Evolutionary conservation across 2,329 filamentous ascomycete species (phyloP), one percentile per base, ranked within the genome.

Genomic region (Clonostachys chloroleuca): DNA sequence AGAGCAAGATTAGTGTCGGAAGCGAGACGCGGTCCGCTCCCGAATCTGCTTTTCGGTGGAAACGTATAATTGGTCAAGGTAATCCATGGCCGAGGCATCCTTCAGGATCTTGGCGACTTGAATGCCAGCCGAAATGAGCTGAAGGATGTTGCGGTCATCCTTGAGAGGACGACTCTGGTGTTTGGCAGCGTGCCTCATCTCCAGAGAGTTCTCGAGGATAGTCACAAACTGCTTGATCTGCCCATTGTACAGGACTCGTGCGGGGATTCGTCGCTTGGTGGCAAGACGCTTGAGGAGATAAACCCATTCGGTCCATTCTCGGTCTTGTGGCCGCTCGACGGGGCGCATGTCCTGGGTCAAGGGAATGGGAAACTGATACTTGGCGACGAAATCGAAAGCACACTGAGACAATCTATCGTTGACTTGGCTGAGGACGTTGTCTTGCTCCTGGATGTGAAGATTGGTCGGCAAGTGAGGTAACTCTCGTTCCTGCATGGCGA

Each of bases 181-280:
- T 51, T 90, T 91, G 43, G 88, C 86, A 49, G 87, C 87, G 65
- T 92, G 88, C 52, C 89, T 79, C 87, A 92, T 92, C 71, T 92
- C 89, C 59, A 95, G 73, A 43, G 87, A 92, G 67, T 94, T 95
- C 62, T 95, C 89, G 57, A 95, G 70, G 33, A 94, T 87, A 40
- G 89, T 94, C 54, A 94, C 87, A 66, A 95, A 84, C 66, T 94
- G 89, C 70, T 92, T 94, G 69, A 95, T 95, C 69, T 95, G 89
- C 50, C 88, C 87, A 63, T 94, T 89, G 73, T 92, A 94, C 40
- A 95, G 73, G 17, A 94, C 87, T 47, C 89, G 78, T 42, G 89
- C 87, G 6, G 89, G 89, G 56, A 95, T 92, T 52, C 89, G 83
- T 54, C 89, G 80, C 71, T 92, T 94, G 34, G 89, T 95, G 34